phyloP scores from a whole-genome alignment of 345 rosid genomes.

The Cardiospermum halicacabum region DNA sequence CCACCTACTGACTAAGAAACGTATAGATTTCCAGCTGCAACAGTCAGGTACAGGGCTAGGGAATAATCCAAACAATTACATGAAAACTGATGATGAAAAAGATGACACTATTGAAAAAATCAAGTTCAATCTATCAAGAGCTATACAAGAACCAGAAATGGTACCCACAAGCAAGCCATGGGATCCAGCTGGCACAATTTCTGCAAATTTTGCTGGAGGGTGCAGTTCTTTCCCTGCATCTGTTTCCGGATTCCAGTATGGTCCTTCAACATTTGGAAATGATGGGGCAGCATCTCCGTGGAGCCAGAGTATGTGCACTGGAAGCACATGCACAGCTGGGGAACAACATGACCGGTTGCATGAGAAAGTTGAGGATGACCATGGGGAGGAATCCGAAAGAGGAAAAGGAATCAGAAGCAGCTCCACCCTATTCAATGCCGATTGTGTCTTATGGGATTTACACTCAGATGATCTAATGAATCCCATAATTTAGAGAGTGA shows the following conservation, averaged over 20 bases:
- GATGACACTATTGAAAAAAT: slow-evolving; percentile 54
- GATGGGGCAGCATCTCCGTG: slow-evolving; percentile 61
- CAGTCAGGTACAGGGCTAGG: slow-evolving; percentile 32
- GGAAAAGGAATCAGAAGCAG: slow-evolving; percentile 46
- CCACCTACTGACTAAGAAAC: slow-evolving; percentile 90
- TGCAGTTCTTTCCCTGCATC: slow-evolving; percentile 30
- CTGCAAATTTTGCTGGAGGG: slow-evolving; percentile 34
- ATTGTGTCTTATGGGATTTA: slow-evolving; percentile 81
- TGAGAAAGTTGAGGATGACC: slow-evolving; percentile 37
- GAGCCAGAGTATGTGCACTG: slow-evolving; percentile 50
- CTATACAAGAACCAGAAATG: slow-evolving; percentile 52
- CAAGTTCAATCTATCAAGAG: slow-evolving; percentile 55
- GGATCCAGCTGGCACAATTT: slow-evolving; percentile 26
- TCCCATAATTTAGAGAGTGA: slow-evolving; percentile 40
- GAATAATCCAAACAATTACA: slow-evolving; percentile 31
- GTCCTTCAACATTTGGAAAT: slow-evolving; percentile 33
- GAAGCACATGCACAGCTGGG: slow-evolving; percentile 47
- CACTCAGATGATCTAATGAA: slow-evolving; percentile 68
- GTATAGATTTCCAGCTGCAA: slow-evolving; percentile 70
- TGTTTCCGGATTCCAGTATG: slow-evolving; percentile 35
- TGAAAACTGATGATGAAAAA: slow-evolving; percentile 41
- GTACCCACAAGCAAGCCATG: slow-evolving; percentile 35
- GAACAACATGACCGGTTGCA: slow-evolving; percentile 33
- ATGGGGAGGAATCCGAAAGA: slow-evolving; percentile 42
- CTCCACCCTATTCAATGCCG: slow-evolving; percentile 54